Conservation (phyloP, 2,329 filamentous ascomycete species). For the Exophiala phaeomuriformis region DNA sequence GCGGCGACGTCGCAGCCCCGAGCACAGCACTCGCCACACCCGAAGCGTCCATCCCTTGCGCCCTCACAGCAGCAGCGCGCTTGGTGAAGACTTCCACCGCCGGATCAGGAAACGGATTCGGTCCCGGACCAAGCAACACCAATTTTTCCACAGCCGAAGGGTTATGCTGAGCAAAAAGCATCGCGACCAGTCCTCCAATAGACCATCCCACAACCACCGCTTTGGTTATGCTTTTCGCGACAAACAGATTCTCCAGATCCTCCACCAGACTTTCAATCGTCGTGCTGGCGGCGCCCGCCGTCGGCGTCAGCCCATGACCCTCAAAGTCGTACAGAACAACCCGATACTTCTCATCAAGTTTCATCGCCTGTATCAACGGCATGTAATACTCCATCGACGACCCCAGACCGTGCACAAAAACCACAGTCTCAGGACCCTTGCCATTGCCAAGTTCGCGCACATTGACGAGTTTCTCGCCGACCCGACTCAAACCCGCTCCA, state of each 20-base stretch:
- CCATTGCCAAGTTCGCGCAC: slow-evolving; percentile 31
- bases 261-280: slow-evolving; percentile 40
- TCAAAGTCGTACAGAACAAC: slow-evolving; percentile 48
- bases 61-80: background rate
- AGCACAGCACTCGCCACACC: background rate
- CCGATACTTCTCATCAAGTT: slow-evolving; percentile 27
- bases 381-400: slow-evolving; percentile 41
- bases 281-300: slow-evolving; percentile 38
- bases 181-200: slow-evolving; percentile 27
- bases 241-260: slow-evolving; percentile 32
- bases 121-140: background rate
- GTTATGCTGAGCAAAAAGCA: background rate
- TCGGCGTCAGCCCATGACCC: slow-evolving; percentile 50
- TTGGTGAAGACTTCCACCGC: background rate
- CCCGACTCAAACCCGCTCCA: slow-evolving; percentile 15
- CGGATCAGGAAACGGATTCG: background rate
- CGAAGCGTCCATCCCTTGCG: background rate
- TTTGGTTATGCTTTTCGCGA: too few relatives aligned
- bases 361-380: slow-evolving; percentile 38
- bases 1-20: background rate
- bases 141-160: background rate
- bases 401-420: slow-evolving; percentile 53
- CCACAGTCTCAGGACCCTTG: slow-evolving; percentile 25
- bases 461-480: slow-evolving; percentile 34
- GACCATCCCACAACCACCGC: slow-evolving; percentile 43